Evolutionary conservation across 768 basidiomycete species (phyloP), one percentile per base, ranked within the genome.

Genomic region (Podaxis mareebaensis): DNA sequence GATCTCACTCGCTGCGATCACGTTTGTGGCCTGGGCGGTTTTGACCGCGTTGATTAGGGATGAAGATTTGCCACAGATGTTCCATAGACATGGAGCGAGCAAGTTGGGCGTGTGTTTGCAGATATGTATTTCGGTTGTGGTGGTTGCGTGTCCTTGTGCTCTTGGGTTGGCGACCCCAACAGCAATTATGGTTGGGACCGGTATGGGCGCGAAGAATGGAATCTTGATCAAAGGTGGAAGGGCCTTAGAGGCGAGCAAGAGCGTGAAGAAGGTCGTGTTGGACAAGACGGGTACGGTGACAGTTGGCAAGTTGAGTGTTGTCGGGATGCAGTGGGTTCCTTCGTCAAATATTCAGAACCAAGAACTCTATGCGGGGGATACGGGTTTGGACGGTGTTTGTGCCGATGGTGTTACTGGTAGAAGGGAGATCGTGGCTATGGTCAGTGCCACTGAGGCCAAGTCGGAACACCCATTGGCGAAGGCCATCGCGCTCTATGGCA

Each of bases 251-350:
- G 95, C 93, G 3, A 95, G 94, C 75, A 88, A 85, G 67, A 81
- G 82, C 57, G 87, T 99, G 69, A 87, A 88, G 72, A 82, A 87
- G 13, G 87, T 99, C 66, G 86, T 97, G 0, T 73, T 99, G 54
- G 97, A 99, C 83, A 99, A 99, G 82, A 99, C 97, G 0, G 97
- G 97, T 11, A 99, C 97, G 0, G 87, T 99, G 11, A 99, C 97
- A 0, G 83, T 94, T 53, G 97, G 97, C n/a, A 97, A 94, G 76
- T 83, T 98, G 70, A 86, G 80, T 36, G 92, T 99, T 56, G 83
- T 84, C 2, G 89, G 85, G 0, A 76, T 93, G 59, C 82, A 81
- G 48, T 99, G 96, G 97, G 88, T 83, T 11, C 80, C 84, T 17
- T 64, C 65, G 44, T 66, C 57, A 55, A 59, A 59, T 33, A 38